A percentile compares a stretch with the other conserved stretches of the same genome.
Conservation (phyloP, 73 alveolate genomes). For the Stentor roeselii region DNA sequence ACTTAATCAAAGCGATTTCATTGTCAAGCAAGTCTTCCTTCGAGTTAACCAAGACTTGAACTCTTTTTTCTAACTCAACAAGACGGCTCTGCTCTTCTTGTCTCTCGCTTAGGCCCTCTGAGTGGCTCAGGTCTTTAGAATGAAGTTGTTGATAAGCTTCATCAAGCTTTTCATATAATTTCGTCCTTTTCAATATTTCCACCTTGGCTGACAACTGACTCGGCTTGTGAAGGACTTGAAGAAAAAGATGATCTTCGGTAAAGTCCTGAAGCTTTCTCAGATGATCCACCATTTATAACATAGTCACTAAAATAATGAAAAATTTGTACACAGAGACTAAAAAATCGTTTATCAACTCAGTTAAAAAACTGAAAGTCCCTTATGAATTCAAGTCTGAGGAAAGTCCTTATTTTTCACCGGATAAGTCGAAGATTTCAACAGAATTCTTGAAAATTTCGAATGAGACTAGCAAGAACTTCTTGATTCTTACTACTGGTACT, state of each 20-base stretch:
- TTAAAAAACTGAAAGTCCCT: neutral
- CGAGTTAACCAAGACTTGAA: neutral
- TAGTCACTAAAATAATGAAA: neutral
- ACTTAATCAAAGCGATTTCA: neutral
- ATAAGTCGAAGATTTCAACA: neutral
- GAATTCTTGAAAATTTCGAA: neutral
- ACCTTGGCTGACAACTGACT: neutral
- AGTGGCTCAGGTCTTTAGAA: neutral
- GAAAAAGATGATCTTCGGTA: neutral
- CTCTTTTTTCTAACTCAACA: neutral
- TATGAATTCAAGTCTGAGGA: neutral
- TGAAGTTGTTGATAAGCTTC: neutral
- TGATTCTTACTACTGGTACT: neutral
- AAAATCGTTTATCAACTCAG: neutral
- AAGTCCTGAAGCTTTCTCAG: neutral
- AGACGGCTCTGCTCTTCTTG: neutral
- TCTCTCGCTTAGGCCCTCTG: neutral
- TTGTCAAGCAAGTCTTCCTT: neutral
- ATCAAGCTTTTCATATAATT: neutral
- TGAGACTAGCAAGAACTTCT: neutral
- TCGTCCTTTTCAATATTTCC: neutral
- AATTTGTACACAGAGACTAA: neutral
- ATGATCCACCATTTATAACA: neutral
- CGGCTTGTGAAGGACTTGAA: neutral
- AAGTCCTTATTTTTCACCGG: neutral